A percentile compares a stretch with the other conserved stretches of the same genome.
Conservation (phyloP, 257 asterid genomes). For the Leonotis leonurus region DNA sequence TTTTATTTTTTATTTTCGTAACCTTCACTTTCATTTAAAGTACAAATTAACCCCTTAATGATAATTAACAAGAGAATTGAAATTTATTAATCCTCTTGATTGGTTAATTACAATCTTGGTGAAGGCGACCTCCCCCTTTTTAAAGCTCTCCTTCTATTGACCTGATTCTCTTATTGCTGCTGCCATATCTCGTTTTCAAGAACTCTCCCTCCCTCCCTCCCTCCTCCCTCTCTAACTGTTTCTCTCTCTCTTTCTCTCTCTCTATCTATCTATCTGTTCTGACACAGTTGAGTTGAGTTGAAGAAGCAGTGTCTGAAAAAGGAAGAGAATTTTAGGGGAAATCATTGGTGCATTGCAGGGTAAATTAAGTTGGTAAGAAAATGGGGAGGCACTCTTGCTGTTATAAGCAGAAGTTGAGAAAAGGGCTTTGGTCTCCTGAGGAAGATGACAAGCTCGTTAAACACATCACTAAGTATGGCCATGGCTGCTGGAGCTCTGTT, state of each 20-base stretch:
- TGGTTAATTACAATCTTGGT: conserved; percentile 19
- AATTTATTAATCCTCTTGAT: not conserved
- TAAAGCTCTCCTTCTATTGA: conserved; percentile 30
- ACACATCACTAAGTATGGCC: conserved; percentile 74
- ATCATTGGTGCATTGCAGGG: conserved; percentile 17
- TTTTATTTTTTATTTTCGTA: too few species aligned
- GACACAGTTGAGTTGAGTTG: too few species aligned
- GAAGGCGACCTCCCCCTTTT: conserved; percentile 54
- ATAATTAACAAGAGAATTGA: conserved; percentile 15
- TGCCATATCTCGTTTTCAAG: conserved; percentile 39
- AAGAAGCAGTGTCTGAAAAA: not conserved
- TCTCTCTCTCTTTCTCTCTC: not conserved
- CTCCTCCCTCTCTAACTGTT: too few species aligned
- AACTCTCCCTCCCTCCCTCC: conserved; percentile 1
- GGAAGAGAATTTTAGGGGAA: conserved; percentile 1
- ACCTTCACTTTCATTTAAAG: conserved; percentile 12
- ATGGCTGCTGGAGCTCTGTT: conserved; percentile 99
- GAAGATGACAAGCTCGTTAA: conserved; percentile 91
- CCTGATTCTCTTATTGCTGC: conserved; percentile 43
- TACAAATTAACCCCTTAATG: not conserved
- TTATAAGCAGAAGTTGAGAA: conserved; percentile 75
- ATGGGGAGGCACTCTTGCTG: conserved; percentile 98
- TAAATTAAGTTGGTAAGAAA: conserved; percentile 15
- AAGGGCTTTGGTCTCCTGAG: conserved; percentile 98
- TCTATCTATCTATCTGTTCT: not conserved